Evolutionary conservation across 2,329 filamentous ascomycete genomes (phyloP), one percentile per base, ranked within the genome.

Genomic region (Mollisiaceae sp.): DNA sequence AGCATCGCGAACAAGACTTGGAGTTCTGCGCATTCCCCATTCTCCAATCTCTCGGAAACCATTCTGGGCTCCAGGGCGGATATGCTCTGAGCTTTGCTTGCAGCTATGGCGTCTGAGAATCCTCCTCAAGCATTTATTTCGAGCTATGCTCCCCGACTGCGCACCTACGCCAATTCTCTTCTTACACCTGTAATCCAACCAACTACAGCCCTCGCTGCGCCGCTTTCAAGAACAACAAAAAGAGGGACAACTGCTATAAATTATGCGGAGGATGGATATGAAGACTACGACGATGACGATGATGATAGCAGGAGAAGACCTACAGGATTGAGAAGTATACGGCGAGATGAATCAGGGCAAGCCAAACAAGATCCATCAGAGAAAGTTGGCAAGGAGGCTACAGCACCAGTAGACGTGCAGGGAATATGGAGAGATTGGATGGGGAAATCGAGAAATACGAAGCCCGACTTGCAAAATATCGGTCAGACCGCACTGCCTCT

Each of bases 341-440:
- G 93, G 74, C 88, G 91, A 72, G 91, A 94, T 73, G 93, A 97
- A 71, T 81, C 84, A 6, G 83, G 84, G 65, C 83, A 87, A 66
- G 84, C 86, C 71, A 85, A 87, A 74, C 83, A 84, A 64, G 89
- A 92, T 59, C 82, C 89, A 62, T 82, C 86, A 57, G 91, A 94
- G 70, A 92, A 92, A 78, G 83, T 94, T 67, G 93, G 92, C 70
- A 96, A 95, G 79, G 93, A 97, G 75, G 87, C 93, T 35, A 82
- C 82, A 69, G 82, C 83, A 71, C 94, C 94, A 0, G 91, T 97
- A 18, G 87, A 94, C 24, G 83, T 97, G 20, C 94, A 97, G 78
- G 92, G 92, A 66, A 91, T 97, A 73, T 97, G 93, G 88, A 87
- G 94, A 75, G 94, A 97, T 72, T 98, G 94, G 94, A 97, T 97